Evolutionary conservation across 768 basidiomycete genomes (phyloP).

Genomic region (Termitomyces titanicus): DNA sequence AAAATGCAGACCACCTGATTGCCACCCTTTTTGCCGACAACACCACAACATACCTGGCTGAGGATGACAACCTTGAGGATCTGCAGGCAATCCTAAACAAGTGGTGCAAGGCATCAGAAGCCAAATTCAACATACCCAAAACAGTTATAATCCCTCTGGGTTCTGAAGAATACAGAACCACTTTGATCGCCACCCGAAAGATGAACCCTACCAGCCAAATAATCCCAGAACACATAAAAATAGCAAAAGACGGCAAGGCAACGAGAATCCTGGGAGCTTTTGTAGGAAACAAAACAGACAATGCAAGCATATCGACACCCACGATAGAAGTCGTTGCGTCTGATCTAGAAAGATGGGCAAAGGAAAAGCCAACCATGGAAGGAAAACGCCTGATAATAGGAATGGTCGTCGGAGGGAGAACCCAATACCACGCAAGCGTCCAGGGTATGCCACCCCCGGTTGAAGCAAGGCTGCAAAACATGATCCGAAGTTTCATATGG

Average conservation of each 20-base stretch:
- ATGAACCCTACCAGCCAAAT: too few species aligned
- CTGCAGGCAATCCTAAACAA: slow-evolving; percentile 23
- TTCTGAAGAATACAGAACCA: slow-evolving; percentile 3
- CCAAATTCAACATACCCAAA: slow-evolving; percentile 39
- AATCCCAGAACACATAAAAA: slow-evolving; percentile 18
- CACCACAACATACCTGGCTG: slow-evolving; percentile 31
- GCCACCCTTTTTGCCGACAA: slow-evolving; percentile 39
- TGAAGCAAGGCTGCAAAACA: slow-evolving; percentile 9
- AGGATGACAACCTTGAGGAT: slow-evolving; percentile 19
- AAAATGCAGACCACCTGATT: slow-evolving; percentile 18
- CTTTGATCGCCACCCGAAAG: too few species aligned
- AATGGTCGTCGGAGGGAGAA: slow-evolving; percentile 25
- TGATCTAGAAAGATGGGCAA: slow-evolving; percentile 22
- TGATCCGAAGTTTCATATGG: not conserved
- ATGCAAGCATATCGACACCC: slow-evolving; percentile 20
- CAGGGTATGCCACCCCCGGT: slow-evolving; percentile 44
- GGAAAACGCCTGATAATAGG: slow-evolving; percentile 20
- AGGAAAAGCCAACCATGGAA: slow-evolving; percentile 24
- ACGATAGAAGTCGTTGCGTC: too few species aligned
- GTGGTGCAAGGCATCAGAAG: slow-evolving; percentile 39
- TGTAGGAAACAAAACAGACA: slow-evolving; percentile 25
- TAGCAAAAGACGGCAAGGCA: slow-evolving; percentile 24
- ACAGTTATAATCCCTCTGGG: slow-evolving; percentile 36
- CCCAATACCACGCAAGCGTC: slow-evolving; percentile 31
- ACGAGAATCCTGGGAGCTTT: slow-evolving; percentile 30